Conservation (phyloP, 305 asterid genomes). For the Withania somnifera region DNA sequence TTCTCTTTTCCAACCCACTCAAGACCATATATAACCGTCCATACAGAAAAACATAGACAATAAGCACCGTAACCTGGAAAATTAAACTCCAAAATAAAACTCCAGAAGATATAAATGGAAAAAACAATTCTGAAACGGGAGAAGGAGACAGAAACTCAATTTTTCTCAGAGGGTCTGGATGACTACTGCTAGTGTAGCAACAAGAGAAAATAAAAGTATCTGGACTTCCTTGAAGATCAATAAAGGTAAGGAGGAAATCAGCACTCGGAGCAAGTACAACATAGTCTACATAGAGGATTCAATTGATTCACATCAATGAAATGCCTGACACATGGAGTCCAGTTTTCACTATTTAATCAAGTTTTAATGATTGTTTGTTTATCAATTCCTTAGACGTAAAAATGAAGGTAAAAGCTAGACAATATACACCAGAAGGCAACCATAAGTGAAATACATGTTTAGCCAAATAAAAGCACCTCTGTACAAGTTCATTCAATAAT, state of each 20-base stretch:
- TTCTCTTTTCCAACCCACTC: slow-evolving; percentile 80
- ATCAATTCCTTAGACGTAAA: not conserved
- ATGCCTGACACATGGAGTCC: not conserved
- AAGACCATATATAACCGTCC: slow-evolving; percentile 86
- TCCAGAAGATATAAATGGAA: slow-evolving; percentile 6
- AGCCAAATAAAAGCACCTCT: not conserved
- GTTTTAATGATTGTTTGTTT: not conserved
- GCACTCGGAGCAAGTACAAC: not conserved
- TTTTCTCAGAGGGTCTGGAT: not conserved
- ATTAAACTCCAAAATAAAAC: not conserved
- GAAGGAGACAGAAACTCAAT: not conserved
- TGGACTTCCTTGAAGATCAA: not conserved
- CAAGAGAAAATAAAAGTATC: not conserved
- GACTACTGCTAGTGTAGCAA: not conserved
- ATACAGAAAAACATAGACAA: slow-evolving; percentile 68
- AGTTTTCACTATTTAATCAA: not conserved
- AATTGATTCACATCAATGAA: not conserved
- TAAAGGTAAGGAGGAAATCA: not conserved
- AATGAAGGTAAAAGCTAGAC: not conserved
- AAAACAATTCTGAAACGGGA: not conserved
- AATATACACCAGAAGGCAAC: not conserved
- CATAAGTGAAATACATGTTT: not conserved
- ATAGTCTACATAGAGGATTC: not conserved
- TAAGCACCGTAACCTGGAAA: slow-evolving; percentile 79
- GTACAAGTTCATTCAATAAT: not conserved